Evolutionary conservation across 1,284 basidiomycete genomes (phyloP).

Genomic region (Apiotrichum sp.): DNA sequence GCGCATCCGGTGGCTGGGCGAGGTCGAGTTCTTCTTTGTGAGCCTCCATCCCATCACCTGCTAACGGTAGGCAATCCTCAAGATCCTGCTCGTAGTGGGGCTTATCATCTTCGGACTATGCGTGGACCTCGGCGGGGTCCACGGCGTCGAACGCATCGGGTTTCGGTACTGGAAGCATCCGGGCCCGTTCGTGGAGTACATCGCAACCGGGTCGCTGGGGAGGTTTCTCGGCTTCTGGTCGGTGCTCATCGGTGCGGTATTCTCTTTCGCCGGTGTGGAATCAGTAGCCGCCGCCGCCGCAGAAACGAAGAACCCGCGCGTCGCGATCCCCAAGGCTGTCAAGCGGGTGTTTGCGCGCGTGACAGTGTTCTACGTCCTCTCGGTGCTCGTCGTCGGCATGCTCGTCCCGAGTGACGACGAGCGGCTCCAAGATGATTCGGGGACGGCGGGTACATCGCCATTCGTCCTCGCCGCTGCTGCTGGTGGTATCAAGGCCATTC

Average conservation of each 20-base stretch:
- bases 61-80: slow-evolving; percentile 52
- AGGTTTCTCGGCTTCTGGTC: slow-evolving; percentile 24
- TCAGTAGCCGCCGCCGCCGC: slow-evolving; percentile 31
- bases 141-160: slow-evolving; percentile 46
- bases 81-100: slow-evolving; percentile 61
- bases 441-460: slow-evolving; percentile 62
- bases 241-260: slow-evolving; percentile 29
- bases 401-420: slow-evolving; percentile 51
- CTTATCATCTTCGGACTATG: slow-evolving; percentile 57
- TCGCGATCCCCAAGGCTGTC: slow-evolving; percentile 22
- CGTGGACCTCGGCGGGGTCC: slow-evolving; percentile 50
- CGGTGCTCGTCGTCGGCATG: slow-evolving; percentile 57
- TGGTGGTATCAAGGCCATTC: slow-evolving; percentile 61
- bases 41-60: no score
- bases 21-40: slow-evolving; percentile 58
- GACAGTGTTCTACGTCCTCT: slow-evolving; percentile 55
- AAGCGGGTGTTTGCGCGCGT: slow-evolving; percentile 17
- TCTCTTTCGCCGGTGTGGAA: slow-evolving; percentile 23
- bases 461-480: slow-evolving; percentile 59
- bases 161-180: slow-evolving; percentile 64
- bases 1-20: slow-evolving; percentile 20
- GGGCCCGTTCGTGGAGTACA: slow-evolving; percentile 49
- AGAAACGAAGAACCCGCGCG: slow-evolving; percentile 33
- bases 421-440: slow-evolving; percentile 25
- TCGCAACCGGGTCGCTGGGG: slow-evolving; percentile 15